A percentile compares a stretch with the other conserved stretches of the same genome.
These are phyloP conservation scores for Lasiodiplodia citricola DNA, from an alignment of 2,329 filamentous ascomycete species.

Conservation along the genomic window DNA sequence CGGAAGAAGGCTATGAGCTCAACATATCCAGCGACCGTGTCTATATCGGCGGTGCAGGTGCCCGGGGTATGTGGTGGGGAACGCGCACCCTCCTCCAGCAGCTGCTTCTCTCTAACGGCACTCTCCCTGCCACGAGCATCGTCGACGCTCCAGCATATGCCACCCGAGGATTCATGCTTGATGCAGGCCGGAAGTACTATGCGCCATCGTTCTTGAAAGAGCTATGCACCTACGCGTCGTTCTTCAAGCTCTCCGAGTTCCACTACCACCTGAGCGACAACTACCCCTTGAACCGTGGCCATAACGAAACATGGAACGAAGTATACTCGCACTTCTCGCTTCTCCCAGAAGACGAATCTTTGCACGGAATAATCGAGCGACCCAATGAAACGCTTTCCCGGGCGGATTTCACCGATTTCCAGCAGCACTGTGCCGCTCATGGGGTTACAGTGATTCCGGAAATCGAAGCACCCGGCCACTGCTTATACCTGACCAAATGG, in stretches of 20 bases:
- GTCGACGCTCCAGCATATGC: constrained; percentile 52
- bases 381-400: constrained; percentile 44
- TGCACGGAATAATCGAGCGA: constrained; percentile 41
- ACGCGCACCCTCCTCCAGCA: constrained; percentile 54
- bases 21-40: constrained; percentile 42
- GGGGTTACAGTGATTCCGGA: constrained; percentile 45
- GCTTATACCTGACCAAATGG: constrained; percentile 45
- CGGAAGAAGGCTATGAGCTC: constrained; percentile 59
- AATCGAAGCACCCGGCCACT: constrained; percentile 45
- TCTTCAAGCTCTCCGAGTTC: constrained; percentile 57
- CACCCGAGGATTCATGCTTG: constrained; percentile 53
- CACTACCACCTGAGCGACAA: constrained; percentile 59
- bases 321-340: constrained; percentile 55
- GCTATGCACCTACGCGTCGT: constrained; percentile 52
- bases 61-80: constrained; percentile 56
- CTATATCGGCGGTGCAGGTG: constrained; percentile 49
- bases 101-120: constrained; percentile 44
- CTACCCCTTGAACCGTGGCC: constrained; percentile 54
- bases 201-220: constrained; percentile 49
- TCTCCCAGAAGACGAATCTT: constrained; percentile 43
- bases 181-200: constrained; percentile 54
- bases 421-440: constrained; percentile 41
- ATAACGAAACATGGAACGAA: constrained; percentile 52
- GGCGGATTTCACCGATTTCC: constrained; percentile 43
- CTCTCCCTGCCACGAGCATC: constrained; percentile 37